These are phyloP conservation scores for Trichoderma arundinaceum DNA, from an alignment of 2,329 filamentous ascomycete species.

Conservation along the genomic window DNA sequence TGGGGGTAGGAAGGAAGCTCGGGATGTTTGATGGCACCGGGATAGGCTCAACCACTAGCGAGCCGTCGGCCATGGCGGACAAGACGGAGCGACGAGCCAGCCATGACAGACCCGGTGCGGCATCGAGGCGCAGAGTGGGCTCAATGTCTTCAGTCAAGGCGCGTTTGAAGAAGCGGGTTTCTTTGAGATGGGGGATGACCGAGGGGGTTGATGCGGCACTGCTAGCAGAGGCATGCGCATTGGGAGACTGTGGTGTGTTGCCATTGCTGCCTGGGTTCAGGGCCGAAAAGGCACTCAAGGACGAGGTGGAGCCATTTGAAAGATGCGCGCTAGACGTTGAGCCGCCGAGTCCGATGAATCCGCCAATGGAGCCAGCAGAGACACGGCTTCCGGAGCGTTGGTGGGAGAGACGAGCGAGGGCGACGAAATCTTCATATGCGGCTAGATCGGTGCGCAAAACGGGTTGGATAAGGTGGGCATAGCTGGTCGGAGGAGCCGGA, in stretches of 20 bases:
- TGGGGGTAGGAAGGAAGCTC: slow-evolving; percentile 55
- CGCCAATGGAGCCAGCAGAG: slow-evolving; percentile 70
- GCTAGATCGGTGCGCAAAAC: slow-evolving; percentile 81
- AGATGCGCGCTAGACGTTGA: slow-evolving; percentile 55
- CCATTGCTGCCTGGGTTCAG: slow-evolving; percentile 57
- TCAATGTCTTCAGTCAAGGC: slow-evolving; percentile 89
- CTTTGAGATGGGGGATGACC: slow-evolving; percentile 71
- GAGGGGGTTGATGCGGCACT: slow-evolving; percentile 52
- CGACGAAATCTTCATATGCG: slow-evolving; percentile 84
- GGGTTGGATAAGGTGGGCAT: slow-evolving; percentile 81
- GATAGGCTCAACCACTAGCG: slow-evolving; percentile 87
- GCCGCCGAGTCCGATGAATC: slow-evolving; percentile 55
- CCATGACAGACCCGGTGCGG: slow-evolving; percentile 91
- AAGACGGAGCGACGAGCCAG: slow-evolving; percentile 85
- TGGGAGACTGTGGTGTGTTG: slow-evolving; percentile 64
- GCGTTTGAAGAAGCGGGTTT: slow-evolving; percentile 93
- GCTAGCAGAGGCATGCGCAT: slow-evolving; percentile 58
- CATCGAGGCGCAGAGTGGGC: slow-evolving; percentile 86
- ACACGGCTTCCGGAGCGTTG: slow-evolving; percentile 66
- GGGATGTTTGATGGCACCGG: slow-evolving; percentile 56
- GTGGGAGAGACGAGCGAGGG: slow-evolving; percentile 72
- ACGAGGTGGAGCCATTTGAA: slow-evolving; percentile 66
- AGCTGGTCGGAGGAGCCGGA: slow-evolving; percentile 69
- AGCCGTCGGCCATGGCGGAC: slow-evolving; percentile 81
- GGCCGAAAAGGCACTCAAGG: slow-evolving; percentile 55